Evolutionary conservation across 2,329 filamentous ascomycete genomes (phyloP), one percentile per base, ranked within the genome.

Genomic region (Juglanconis juglandina): DNA sequence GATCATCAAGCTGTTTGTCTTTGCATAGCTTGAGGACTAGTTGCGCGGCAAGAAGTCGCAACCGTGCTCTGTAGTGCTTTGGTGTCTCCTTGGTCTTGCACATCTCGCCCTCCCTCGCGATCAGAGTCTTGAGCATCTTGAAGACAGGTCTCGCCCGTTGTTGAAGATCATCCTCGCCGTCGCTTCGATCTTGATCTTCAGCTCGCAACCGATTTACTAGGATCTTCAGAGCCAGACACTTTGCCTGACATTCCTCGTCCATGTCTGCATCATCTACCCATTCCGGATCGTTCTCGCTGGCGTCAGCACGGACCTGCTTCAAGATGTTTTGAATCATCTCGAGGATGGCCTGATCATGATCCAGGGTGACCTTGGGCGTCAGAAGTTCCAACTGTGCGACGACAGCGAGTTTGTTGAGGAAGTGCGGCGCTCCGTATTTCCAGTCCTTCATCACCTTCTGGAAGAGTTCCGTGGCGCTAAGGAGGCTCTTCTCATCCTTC

Each of bases 1-100:
- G 75, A 52, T 89, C 86, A 68, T 98, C 94, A 65, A 94, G 87
- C 34, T 84, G 81, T 69, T 89, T 90, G 48, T 86, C 81, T 24
- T 86, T 89, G 70, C 91, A 96, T 3, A 99, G 79, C 74, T 98
- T 99, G 65, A 98, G 78, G 37, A 90, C 80, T 39, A 91, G 83
- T 65, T 92, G 90, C 0, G 91, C 91, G 6, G 93, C 94, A 14
- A 89, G 80, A 17, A 98, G 82, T 51, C 94, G 86, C 42, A 98
- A 81, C n/a, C 90, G 87, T 47, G 91, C 84, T 70, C 87, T 90
- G 74, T 98, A 92, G 56, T 88, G 82, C 54, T 84, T 79, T 3
- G 94, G 92, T 0, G 93, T 96, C 64, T 89, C 83, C 63, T 86
- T 82, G 34, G 83, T 83, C 71, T 92, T 90, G 61, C 88, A 89